These are phyloP conservation scores for Dovyalis caffra DNA, from an alignment of 345 rosid genomes.

Conservation along the genomic window DNA sequence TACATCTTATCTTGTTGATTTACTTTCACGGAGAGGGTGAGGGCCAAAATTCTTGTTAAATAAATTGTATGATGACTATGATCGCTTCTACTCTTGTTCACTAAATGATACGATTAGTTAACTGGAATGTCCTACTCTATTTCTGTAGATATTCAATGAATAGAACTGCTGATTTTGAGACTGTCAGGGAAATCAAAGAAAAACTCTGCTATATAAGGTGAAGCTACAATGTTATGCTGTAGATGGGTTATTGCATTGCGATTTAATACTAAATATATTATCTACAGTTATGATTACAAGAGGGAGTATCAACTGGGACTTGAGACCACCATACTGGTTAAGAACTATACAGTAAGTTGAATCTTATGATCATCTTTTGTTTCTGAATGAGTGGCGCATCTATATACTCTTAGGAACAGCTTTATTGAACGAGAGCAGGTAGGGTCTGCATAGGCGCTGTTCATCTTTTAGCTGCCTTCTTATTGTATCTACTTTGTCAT, in stretches of 20 bases:
- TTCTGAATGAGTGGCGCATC: background rate
- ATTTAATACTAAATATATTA: constrained; percentile 13
- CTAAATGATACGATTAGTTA: constrained; percentile 8
- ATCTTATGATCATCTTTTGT: constrained; percentile 3
- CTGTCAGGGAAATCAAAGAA: constrained; percentile 94
- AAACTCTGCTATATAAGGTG: constrained; percentile 93
- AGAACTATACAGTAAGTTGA: constrained; percentile 83
- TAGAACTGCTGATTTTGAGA: constrained; percentile 87
- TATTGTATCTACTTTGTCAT: background rate
- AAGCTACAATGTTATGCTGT: constrained; percentile 12
- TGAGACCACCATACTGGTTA: constrained; percentile 95
- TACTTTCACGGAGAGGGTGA: constrained; percentile 95
- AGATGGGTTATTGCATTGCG: background rate
- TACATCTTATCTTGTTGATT: constrained; percentile 92
- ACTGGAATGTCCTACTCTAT: constrained; percentile 16
- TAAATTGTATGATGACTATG: constrained; percentile 9
- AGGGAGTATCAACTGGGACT: constrained; percentile 91
- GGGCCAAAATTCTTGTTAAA: constrained; percentile 15
- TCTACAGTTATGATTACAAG: constrained; percentile 88
- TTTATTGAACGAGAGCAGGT: background rate
- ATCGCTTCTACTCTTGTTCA: constrained; percentile 4
- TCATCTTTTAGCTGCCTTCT: background rate
- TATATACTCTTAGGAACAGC: background rate
- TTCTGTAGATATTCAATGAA: constrained; percentile 84
- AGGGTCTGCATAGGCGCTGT: background rate